Evolutionary conservation across 768 basidiomycete genomes (phyloP), one percentile per base, ranked within the genome.

Genomic region (Trametes punicea): DNA sequence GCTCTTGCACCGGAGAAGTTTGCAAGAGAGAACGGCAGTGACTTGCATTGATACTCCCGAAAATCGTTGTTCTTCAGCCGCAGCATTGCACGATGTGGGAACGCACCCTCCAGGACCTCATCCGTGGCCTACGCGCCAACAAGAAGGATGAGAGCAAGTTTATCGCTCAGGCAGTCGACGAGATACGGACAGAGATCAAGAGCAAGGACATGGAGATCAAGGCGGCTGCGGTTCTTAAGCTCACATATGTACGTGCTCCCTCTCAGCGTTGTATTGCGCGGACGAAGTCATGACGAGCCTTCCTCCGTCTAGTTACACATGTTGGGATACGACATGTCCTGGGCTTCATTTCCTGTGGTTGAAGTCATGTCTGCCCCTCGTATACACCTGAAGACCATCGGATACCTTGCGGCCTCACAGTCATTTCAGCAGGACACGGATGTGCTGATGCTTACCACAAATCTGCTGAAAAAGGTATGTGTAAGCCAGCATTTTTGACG

Each of bases 201-300:
- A 83, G 81, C 67, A 92, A 92, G 64, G 97, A 98, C 68, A 96
- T 98, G 92, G 93, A 92, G 62, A 79, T 98, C 63, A 99, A 99
- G 73, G 93, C 94, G 0, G 94, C 81, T 13, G 97, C 96, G 0
- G 85, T 98, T 29, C 77, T 98, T 70, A 99, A 99, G 74, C 84
- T 98, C 57, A 93, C 91, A 64, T 99, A 98, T 74, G 96, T 97
- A 73, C 70, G 93, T 85, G 31, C 47, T 47, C 33, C 21, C 46
- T 55, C 62, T 51, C 65, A 2, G n/a, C 15, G 18, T 27, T 10
- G 16, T 58, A 8, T 27, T 31, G 57, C 31, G 21, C 30, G 27
- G 55, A n/a, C 58, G 58, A 16, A 30, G 20, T 13, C 47, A 44
- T 34, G 21, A 29, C 52, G 31, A 15, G 52, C 36, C 27, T 46